phyloP scores from a whole-genome alignment of 148 eudicot genomes.

The Bassia scoparia region DNA sequence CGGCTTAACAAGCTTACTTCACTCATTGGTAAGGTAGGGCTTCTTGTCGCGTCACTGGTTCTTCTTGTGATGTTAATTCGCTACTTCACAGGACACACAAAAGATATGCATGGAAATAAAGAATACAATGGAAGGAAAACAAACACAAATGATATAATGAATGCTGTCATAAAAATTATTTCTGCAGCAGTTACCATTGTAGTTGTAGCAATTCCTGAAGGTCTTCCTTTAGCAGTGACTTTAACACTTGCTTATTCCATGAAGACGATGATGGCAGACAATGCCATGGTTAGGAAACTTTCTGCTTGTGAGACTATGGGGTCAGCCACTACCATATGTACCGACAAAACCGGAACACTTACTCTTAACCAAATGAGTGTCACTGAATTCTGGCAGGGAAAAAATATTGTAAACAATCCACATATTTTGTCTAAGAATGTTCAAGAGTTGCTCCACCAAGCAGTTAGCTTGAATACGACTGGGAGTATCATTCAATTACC shows the following conservation, averaged over 20 bases:
- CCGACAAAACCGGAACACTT: conserved; percentile 50
- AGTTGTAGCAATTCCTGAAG: conserved; percentile 27
- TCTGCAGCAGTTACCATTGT: conserved; percentile 28
- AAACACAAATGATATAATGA: conserved; percentile 15
- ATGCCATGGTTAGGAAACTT: conserved; percentile 45
- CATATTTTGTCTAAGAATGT: not conserved
- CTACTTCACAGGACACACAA: conserved; percentile 20
- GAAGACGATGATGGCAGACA: conserved; percentile 30
- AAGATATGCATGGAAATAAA: not conserved
- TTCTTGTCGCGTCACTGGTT: conserved; percentile 18
- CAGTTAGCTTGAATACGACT: conserved; percentile 28
- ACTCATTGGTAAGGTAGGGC: conserved; percentile 22
- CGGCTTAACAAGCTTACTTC: conserved; percentile 27
- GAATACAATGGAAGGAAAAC: conserved; percentile 21
- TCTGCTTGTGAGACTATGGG: conserved; percentile 57
- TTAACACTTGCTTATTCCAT: conserved; percentile 31
- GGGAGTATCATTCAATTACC: conserved; percentile 22
- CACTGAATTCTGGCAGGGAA: conserved; percentile 25
- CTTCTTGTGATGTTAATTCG: conserved; percentile 17
- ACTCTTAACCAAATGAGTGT: conserved; percentile 40
- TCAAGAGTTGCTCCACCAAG: conserved; percentile 18
- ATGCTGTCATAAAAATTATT: conserved; percentile 21
- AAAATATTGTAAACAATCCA: not conserved
- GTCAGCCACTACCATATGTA: conserved; percentile 46
- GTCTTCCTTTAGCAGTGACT: conserved; percentile 28